A percentile compares a stretch with the other conserved stretches of the same genome.
Evolutionary conservation across 192 early-diverging fungal species (phyloP).

Genomic region (Coemansia sp.): DNA sequence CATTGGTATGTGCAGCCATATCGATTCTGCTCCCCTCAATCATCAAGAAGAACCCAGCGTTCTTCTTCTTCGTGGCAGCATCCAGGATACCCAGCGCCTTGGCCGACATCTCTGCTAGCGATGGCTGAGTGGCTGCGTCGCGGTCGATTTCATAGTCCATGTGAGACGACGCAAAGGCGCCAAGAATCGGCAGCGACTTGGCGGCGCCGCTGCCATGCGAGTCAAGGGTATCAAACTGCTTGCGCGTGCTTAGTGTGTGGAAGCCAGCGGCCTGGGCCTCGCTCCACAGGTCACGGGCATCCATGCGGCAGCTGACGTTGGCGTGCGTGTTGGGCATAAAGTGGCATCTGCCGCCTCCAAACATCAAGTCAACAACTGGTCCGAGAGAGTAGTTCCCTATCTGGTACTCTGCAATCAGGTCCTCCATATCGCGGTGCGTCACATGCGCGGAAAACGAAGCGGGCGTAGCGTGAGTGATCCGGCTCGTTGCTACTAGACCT

Average conservation of each 20-base stretch:
- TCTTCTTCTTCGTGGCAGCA: slow-evolving; percentile 47
- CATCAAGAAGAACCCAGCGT: slow-evolving; percentile 91
- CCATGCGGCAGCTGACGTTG: slow-evolving; percentile 69
- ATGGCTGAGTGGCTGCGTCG: slow-evolving; percentile 64
- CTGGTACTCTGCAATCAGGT: slow-evolving; percentile 85
- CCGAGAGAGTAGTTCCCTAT: slow-evolving; percentile 88
- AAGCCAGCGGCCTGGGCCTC: slow-evolving; percentile 65
- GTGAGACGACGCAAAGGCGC: slow-evolving; percentile 79
- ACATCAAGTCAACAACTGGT: slow-evolving; percentile 78
- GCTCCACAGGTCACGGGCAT: slow-evolving; percentile 66
- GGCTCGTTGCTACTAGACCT: slow-evolving; percentile 88
- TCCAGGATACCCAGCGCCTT: slow-evolving; percentile 80
- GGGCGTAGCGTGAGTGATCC: slow-evolving; percentile 93
- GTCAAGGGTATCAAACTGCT: slow-evolving; percentile 64
- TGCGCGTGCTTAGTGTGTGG: slow-evolving; percentile 55
- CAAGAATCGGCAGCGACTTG: slow-evolving; percentile 64
- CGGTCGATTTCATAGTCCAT: slow-evolving; percentile 94
- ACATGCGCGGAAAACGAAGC: slow-evolving; percentile 83
- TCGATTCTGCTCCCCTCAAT: slow-evolving; percentile 96
- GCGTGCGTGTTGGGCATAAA: slow-evolving; percentile 70
- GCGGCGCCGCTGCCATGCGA: not conserved
- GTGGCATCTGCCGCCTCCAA: slow-evolving; percentile 89
- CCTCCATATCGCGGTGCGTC: slow-evolving; percentile 72
- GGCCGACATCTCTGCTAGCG: slow-evolving; percentile 77
- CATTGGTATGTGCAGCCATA: slow-evolving; percentile 95